These are phyloP conservation scores for Oenanthe sinensis DNA, from an alignment of 129 eudicot species.

Conservation along the genomic window DNA sequence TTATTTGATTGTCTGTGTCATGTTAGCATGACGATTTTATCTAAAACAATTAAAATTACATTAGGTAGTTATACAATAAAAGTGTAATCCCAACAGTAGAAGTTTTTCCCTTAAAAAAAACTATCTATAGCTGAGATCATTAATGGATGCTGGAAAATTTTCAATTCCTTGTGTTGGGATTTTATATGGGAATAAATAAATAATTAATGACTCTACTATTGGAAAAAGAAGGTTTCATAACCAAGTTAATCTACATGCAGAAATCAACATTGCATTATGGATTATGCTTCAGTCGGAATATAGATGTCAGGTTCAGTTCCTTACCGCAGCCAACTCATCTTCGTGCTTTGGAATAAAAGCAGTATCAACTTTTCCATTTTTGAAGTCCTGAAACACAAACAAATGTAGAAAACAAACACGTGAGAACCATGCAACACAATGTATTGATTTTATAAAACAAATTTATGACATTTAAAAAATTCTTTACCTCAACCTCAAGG, in stretches of 20 bases:
- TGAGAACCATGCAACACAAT: background rate
- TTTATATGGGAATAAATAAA: background rate
- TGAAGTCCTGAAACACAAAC: conserved; percentile 60
- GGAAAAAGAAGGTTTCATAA: too few species aligned
- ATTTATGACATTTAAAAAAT: background rate
- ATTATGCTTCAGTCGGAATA: background rate
- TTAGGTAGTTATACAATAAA: background rate
- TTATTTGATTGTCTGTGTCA: background rate
- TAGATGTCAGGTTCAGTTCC: conserved; percentile 10
- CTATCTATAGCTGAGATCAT: background rate
- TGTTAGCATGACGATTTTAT: background rate
- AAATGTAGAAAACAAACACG: background rate
- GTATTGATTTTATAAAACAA: background rate
- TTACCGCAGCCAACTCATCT: conserved; percentile 79
- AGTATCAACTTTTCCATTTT: conserved; percentile 88
- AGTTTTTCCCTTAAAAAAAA: background rate
- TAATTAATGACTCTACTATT: background rate
- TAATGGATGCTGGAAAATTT: background rate
- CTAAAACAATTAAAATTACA: background rate
- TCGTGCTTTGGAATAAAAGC: conserved; percentile 99
- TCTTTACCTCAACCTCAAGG: conserved; percentile 81
- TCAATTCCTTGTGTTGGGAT: background rate
- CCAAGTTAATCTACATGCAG: background rate
- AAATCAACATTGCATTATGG: background rate
- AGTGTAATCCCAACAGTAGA: background rate